Base-by-base conservation (phyloP, 768 basidiomycete species). In the Tephrocybe sp. region DNA sequence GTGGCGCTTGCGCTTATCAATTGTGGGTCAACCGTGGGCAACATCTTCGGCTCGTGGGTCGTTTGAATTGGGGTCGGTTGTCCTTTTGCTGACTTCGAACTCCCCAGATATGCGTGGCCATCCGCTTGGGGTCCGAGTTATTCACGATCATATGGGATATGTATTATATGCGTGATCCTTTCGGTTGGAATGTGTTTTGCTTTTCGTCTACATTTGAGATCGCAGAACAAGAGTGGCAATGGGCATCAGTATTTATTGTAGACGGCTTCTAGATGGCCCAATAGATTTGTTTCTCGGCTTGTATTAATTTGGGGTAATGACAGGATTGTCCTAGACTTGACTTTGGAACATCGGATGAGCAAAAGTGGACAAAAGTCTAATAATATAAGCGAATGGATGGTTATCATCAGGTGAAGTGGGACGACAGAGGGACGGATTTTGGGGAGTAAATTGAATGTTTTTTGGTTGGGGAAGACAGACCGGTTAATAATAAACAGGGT, bases 1-100 rank as follows among this genome's bases (percentile, higher is more conserved):
- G 85, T 91, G 16, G 84, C 88, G 6, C 73, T 94, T 51, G 91
- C 88, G 10, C 70, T 87, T 58, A 79, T 91, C 61, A 90, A 92
- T 64, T 82, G 85, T 22, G 87, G 88, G 65, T 83, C 85, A 24
- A 85, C 90, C 61, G 73, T 93, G 22, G 93, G 92, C 4, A 94
- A 94, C 66, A 74, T 94, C 48, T 75, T 84, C 15, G 91, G 91
- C 54, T 85, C 88, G 72, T 91, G 69, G 69, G 80, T 82, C n/a
- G 25, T 34, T 61, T 57, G n/a, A 23, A 33, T 39, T 38, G 23
- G 5, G 12, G 22, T 44, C 52, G 19, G 42, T 16, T 1, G 21
- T 6, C 3, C 18, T 11, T 25, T 16, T 22, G 38, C 29, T 45
- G 36, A 47, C 45, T 55, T 43, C 59, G 44, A 15, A 30, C 29